Base-by-base conservation (phyloP, 495 filamentous ascomycete genomes). In the Amniculicola lignicola region DNA sequence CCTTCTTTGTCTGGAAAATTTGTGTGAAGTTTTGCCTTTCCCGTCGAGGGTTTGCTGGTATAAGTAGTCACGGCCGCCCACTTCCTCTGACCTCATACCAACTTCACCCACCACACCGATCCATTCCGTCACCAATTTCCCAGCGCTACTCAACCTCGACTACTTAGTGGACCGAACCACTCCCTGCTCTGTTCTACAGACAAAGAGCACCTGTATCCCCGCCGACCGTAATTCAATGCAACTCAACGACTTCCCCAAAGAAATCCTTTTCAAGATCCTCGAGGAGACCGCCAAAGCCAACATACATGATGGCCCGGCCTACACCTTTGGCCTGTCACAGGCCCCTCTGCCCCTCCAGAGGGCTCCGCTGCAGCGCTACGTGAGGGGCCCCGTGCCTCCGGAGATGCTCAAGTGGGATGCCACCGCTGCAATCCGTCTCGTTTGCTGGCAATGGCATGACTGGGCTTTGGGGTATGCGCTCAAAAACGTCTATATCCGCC, bases 261-360 rank as follows among this genome's bases (percentile, higher is more conserved):
- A 81, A 67, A 70, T 80, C 23, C 67, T 79, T 31, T 73, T 72
- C 23, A 57, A 74, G 29, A 79, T 81, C 42, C 75, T 81, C 36
- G 63, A 70, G 42, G 61, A 69, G 51, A 71, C 78, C 28, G 70
- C 76, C n/a, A 62, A 69, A 39, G 55, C 72, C 25, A 79, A 81
- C 59, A 53, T 61, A 12, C 59, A 61, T 3, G 70, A 78, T 46
- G 67, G 65, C 15, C 57, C 63, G 6, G 69, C 57, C 45, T 81
- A 71, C 59, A 78, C 76, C 44, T 81, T 77, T 54, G 78, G 78
- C 38, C 63, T 81, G 35, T 74, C 70, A 3, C 73, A 78, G 56
- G 70, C 72, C 18, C 71, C 69, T 1, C 65, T 74, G 33, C 75
- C 78, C 2, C 42, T 72, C 15, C 65, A 75, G 57, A 67, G 69